These are phyloP conservation scores for Leccinum broughii DNA, from an alignment of 768 basidiomycete species.

Conservation along the genomic window DNA sequence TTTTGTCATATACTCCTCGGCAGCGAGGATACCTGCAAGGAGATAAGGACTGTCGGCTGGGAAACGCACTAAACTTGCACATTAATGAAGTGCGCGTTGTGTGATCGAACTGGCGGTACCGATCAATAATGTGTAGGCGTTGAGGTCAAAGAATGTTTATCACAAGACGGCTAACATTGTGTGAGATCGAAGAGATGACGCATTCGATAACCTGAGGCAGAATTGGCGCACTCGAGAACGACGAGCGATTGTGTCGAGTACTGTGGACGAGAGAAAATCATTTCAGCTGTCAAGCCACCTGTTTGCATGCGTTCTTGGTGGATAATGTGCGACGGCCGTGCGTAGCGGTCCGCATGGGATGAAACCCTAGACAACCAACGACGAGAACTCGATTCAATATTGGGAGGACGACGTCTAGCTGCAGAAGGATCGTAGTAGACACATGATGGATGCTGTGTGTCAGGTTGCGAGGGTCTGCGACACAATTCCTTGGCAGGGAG, in stretches of 20 bases:
- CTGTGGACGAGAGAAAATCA: neutral
- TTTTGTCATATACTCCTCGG: neutral
- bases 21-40: neutral
- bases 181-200: neutral
- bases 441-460: neutral
- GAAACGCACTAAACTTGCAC: neutral
- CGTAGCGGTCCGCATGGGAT: neutral
- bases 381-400: neutral
- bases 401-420: neutral
- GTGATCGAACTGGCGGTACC: neutral
- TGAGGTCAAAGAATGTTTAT: constrained; percentile 1
- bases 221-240: constrained; percentile 5
- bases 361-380: constrained; percentile 7
- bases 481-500: neutral
- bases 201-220: neutral
- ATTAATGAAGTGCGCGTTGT: neutral
- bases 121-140: constrained; percentile 11
- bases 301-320: neutral
- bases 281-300: neutral
- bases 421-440: neutral
- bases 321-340: neutral
- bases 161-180: neutral
- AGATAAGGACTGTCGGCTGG: neutral
- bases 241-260: neutral
- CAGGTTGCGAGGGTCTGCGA: neutral